Conservation (phyloP, 495 filamentous ascomycete genomes). For the Neurospora terricola region DNA sequence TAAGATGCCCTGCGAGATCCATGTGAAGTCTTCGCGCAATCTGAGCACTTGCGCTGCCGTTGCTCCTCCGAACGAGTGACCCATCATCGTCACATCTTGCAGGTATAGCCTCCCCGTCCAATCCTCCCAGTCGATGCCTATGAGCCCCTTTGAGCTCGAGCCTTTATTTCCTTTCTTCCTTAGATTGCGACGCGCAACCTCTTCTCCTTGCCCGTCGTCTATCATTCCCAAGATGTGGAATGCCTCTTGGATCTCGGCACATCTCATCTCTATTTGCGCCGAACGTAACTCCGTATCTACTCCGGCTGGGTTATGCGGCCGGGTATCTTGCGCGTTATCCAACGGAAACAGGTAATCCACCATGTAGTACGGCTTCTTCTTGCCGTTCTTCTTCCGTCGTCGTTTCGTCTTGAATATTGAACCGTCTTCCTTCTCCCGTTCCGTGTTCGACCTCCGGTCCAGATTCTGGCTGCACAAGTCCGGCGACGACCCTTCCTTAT, state of each 20-base stretch:
- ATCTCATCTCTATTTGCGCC: slow-evolving; percentile 50
- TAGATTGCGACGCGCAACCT: slow-evolving; percentile 36
- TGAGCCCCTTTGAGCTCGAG: slow-evolving; percentile 34
- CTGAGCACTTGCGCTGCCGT: slow-evolving; percentile 51
- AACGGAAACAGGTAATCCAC: slow-evolving; percentile 37
- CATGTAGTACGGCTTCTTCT: slow-evolving; percentile 19
- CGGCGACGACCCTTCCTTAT: slow-evolving; percentile 15
- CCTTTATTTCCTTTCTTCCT: slow-evolving; percentile 40
- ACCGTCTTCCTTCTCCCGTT: slow-evolving; percentile 1
- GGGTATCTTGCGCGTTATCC: slow-evolving; percentile 30
- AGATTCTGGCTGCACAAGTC: slow-evolving; percentile 14
- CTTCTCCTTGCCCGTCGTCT: slow-evolving; percentile 33
- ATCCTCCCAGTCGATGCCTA: slow-evolving; percentile 29
- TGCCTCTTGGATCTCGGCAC: slow-evolving; percentile 51
- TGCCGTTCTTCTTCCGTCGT: background rate
- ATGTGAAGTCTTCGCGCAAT: slow-evolving; percentile 35
- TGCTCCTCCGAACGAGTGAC: slow-evolving; percentile 58
- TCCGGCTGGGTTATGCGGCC: slow-evolving; percentile 23
- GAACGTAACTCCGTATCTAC: slow-evolving; percentile 36
- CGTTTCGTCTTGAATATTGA: background rate
- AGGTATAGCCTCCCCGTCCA: slow-evolving; percentile 34
- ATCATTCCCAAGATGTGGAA: slow-evolving; percentile 45
- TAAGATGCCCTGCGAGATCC: slow-evolving; percentile 46
- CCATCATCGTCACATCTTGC: slow-evolving; percentile 48
- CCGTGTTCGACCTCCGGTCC: slow-evolving; percentile 4